Percentiles rank a stretch among this genome's conserved stretches.
Conservation (phyloP, 2,329 filamentous ascomycete genomes). For the Fusarium torreyae region DNA sequence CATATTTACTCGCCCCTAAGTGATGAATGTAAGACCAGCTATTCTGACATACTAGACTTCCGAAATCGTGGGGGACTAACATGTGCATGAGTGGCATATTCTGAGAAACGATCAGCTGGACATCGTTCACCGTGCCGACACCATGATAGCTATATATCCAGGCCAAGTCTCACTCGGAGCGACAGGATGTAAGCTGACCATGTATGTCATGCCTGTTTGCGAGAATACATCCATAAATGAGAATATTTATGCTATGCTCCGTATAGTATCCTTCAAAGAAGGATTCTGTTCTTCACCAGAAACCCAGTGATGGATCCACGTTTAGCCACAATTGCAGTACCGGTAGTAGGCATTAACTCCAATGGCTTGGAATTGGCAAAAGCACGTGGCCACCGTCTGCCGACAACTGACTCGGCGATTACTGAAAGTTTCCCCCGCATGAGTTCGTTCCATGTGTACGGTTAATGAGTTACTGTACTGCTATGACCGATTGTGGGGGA, state of each 20-base stretch:
- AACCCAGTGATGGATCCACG: too few species aligned
- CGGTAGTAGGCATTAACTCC: too few species aligned
- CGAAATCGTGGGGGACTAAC: too few species aligned
- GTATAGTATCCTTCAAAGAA: neutral
- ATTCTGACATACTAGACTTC: neutral
- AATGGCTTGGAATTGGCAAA: conserved; percentile 6
- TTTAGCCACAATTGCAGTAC: too few species aligned
- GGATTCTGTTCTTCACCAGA: too few species aligned
- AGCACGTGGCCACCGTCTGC: conserved; percentile 39
- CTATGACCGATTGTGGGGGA: conserved; percentile 29
- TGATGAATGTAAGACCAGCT: conserved; percentile 21
- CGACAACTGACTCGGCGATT: conserved; percentile 30
- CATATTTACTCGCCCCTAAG: conserved; percentile 10
- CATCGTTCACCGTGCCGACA: neutral
- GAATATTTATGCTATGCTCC: too few species aligned
- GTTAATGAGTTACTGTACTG: conserved; percentile 5
- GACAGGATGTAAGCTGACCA: neutral
- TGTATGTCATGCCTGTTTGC: neutral
- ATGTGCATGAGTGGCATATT: neutral
- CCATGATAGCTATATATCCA: too few species aligned
- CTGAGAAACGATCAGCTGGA: neutral
- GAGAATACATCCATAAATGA: too few species aligned
- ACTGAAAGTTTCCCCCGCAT: conserved; percentile 23
- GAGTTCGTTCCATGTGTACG: neutral
- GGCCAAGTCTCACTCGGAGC: neutral